Conservation (phyloP, 2,329 filamentous ascomycete genomes). For the Cladosporium cucumerinum region DNA sequence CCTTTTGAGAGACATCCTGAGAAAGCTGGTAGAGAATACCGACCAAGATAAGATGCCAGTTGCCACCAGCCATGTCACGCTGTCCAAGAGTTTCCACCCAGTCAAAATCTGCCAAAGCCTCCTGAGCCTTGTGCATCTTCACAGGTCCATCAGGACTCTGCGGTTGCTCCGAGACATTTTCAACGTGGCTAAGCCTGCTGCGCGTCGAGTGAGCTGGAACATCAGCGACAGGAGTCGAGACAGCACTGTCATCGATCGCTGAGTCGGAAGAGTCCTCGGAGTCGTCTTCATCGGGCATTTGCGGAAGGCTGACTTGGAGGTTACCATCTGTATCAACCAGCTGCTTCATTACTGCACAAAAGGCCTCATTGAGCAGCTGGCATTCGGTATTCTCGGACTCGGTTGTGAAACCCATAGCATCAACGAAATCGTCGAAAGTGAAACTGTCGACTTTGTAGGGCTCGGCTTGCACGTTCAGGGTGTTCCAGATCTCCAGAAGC, state of each 20-base stretch:
- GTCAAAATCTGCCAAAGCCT: slow-evolving; percentile 69
- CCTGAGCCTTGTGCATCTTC: slow-evolving; percentile 63
- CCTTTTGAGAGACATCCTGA: slow-evolving; percentile 65
- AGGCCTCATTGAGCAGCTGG: slow-evolving; percentile 83
- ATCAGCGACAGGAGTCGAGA: slow-evolving; percentile 62
- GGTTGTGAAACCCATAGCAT: slow-evolving; percentile 71
- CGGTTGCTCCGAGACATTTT: slow-evolving; percentile 54
- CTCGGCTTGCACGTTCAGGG: slow-evolving; percentile 95
- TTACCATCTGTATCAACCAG: slow-evolving; percentile 78
- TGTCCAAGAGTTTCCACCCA: slow-evolving; percentile 84
- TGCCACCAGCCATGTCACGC: slow-evolving; percentile 80
- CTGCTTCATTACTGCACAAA: slow-evolving; percentile 86
- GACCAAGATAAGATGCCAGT: slow-evolving; percentile 87
- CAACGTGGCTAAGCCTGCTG: slow-evolving; percentile 69
- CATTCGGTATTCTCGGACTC: slow-evolving; percentile 67
- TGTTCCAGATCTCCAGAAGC: slow-evolving; percentile 91
- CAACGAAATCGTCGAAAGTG: slow-evolving; percentile 92
- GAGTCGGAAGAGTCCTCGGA: slow-evolving; percentile 67
- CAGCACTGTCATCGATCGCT: slow-evolving; percentile 57
- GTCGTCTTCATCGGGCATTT: slow-evolving; percentile 67
- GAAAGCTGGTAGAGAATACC: slow-evolving; percentile 84
- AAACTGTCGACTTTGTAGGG: slow-evolving; percentile 94
- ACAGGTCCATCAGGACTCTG: slow-evolving; percentile 33
- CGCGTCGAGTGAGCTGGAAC: slow-evolving; percentile 76
- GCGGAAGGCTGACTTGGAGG: slow-evolving; percentile 73